A percentile compares a stretch with the other conserved stretches of the same genome.
Conservation (phyloP, 2,329 filamentous ascomycete species). For the Cladosporium sphaerospermum region DNA sequence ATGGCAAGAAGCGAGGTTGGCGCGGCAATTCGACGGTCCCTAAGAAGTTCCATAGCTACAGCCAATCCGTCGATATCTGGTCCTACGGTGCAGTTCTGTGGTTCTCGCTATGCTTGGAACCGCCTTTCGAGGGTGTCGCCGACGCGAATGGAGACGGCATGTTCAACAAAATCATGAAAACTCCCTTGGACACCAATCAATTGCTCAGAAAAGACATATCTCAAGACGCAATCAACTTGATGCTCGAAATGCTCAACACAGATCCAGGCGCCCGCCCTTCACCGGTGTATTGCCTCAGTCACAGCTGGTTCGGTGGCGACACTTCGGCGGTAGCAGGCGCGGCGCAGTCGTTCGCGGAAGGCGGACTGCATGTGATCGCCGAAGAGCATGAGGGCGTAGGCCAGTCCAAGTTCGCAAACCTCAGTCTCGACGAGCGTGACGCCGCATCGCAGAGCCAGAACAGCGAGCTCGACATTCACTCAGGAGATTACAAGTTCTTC, state of each 20-base stretch:
- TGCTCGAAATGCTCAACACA: constrained; percentile 73
- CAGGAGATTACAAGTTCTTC: constrained; percentile 33
- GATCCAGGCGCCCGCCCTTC: constrained; percentile 72
- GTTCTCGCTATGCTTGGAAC: constrained; percentile 69
- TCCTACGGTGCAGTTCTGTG: constrained; percentile 90
- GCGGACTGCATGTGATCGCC: constrained; percentile 37
- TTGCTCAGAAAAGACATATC: constrained; percentile 57
- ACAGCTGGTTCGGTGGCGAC: constrained; percentile 65
- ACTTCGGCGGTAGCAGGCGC: constrained; percentile 28
- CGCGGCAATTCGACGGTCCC: constrained; percentile 40
- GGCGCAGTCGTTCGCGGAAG: not conserved
- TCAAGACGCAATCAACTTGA: constrained; percentile 62
- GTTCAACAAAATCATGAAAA: constrained; percentile 80
- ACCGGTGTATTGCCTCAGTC: constrained; percentile 61
- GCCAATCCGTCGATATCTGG: constrained; percentile 92
- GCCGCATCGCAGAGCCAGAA: constrained; percentile 44
- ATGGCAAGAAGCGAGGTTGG: constrained; percentile 52
- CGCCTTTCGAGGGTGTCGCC: constrained; percentile 73
- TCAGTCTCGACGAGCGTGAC: constrained; percentile 46
- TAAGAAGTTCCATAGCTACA: constrained; percentile 61
- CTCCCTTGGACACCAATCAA: constrained; percentile 59
- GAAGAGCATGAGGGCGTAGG: constrained; percentile 47
- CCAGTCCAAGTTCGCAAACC: constrained; percentile 1
- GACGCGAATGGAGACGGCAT: constrained; percentile 74
- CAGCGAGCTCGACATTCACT: constrained; percentile 29